These are phyloP conservation scores for Sechiopsis laciniata DNA, from an alignment of 306 rosid genomes.

Conservation along the genomic window DNA sequence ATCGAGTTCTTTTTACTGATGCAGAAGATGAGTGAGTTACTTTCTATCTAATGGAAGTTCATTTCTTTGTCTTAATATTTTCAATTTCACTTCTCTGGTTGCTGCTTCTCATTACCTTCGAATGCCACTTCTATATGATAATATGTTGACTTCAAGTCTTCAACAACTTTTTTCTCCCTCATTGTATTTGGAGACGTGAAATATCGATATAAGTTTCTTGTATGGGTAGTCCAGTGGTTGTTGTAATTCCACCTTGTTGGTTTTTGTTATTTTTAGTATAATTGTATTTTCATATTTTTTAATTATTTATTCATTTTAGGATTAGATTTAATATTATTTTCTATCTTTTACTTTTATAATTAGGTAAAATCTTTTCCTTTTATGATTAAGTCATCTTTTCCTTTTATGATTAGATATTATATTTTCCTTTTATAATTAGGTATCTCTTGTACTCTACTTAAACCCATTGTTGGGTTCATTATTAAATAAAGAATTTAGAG, in stretches of 20 bases:
- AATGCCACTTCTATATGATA: neutral
- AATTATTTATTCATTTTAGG: too few species aligned
- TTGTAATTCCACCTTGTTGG: neutral
- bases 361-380: too few species aligned
- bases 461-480: too few species aligned
- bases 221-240: neutral
- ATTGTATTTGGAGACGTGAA: neutral
- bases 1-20: constrained; percentile 82
- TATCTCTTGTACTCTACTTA: too few species aligned
- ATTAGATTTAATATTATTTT: too few species aligned
- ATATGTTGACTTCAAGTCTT: neutral
- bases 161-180: neutral
- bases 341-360: too few species aligned
- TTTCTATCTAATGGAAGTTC: constrained; percentile 18
- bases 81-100: constrained; percentile 2
- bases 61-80: neutral
- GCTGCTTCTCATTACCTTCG: constrained; percentile 8
- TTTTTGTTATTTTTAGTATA: too few species aligned
- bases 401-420: too few species aligned
- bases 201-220: neutral
- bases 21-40: constrained; percentile 91
- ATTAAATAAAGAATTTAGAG: too few species aligned
- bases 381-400: too few species aligned
- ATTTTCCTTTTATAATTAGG: too few species aligned
- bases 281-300: too few species aligned